These are phyloP conservation scores for Plectosphaerella cucumerina DNA, from an alignment of 2,329 filamentous ascomycete species.

Conservation along the genomic window DNA sequence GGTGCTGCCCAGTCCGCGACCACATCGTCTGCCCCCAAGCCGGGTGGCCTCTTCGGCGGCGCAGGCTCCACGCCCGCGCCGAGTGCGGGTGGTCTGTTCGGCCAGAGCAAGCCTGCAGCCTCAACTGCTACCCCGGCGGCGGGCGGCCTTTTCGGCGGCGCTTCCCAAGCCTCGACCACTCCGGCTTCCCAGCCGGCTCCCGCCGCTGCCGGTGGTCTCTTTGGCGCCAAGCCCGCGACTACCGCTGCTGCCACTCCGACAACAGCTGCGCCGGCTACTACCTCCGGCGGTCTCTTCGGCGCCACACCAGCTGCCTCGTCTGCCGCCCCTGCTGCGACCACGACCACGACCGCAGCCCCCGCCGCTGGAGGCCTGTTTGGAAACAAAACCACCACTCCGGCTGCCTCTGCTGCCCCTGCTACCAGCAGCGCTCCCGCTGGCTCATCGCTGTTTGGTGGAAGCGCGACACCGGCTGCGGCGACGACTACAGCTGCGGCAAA, in stretches of 20 bases:
- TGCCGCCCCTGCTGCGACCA: conserved; percentile 19
- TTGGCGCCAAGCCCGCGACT: conserved; percentile 35
- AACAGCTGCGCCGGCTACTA: conserved; percentile 18
- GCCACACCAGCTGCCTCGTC: conserved; percentile 17
- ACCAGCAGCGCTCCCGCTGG: conserved; percentile 19
- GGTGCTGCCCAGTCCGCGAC: conserved; percentile 19
- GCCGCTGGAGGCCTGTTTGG: conserved; percentile 30
- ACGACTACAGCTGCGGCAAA: conserved; percentile 18
- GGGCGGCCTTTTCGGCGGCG: conserved; percentile 15
- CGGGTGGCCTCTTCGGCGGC: conserved; percentile 18
- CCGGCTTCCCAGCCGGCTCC: conserved; percentile 19
- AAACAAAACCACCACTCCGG: conserved; percentile 9
- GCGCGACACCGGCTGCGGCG: conserved; percentile 25
- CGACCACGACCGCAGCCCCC: conserved; percentile 23
- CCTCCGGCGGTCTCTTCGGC: conserved; percentile 20
- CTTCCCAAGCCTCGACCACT: conserved; percentile 4
- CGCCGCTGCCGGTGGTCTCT: conserved; percentile 23
- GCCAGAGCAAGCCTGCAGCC: conserved; percentile 10
- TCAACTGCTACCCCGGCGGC: conserved; percentile 8
- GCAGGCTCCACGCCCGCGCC: conserved; percentile 5
- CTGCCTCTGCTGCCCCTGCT: conserved; percentile 23
- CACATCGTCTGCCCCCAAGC: conserved; percentile 11
- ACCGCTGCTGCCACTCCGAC: conserved; percentile 27
- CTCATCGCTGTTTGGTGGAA: conserved; percentile 26
- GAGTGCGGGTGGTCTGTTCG: conserved; percentile 9